Evolutionary conservation across 257 asterid genomes (phyloP), one percentile per base, ranked within the genome.

Genomic region (Orobanche coerulescens): DNA sequence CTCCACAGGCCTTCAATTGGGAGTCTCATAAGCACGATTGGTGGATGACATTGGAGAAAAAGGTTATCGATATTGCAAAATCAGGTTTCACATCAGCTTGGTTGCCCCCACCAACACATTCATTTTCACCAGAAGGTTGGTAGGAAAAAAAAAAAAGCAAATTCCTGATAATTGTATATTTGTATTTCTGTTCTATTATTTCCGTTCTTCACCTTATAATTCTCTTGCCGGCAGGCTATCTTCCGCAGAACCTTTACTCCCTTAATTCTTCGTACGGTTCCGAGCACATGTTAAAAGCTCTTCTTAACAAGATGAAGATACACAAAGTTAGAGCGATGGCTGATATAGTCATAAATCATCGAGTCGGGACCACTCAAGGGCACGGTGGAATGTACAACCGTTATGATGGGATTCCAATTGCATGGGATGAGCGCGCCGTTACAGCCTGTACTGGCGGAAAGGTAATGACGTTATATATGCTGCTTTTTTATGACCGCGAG

Each of bases 341-440:
- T 50, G 98, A 92, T 74, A 81, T 92, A 61, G 97, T 92, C 72
- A 84, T 92, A 78, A 92, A 92, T 61, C 97, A 92, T 79, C 90
- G 98, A 48, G 85, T 76, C 71, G 98, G 98, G 39, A 92, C 98
- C 65, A 79, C 91, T 6, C 59, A 74, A 74, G 96, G 98, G 73
- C 81, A 79, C 62, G 90, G 90, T 61, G 95, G 96, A 72, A 79
- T 62, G 86, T 92, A 84, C 76, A 92, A 92, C 73, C 96, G 97
- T 48, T 92, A 80, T 70, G 98, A 88, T 73, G 98, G 97, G 78
- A 86, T 92, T 60, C 90, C 94, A 46, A 16, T 84, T 42, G 26
- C 97, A 47, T 92, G 98, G 98, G 87, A 86, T 65, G 97, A 92
- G 75, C 85, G 5, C 54, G 98, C 98, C 56, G 94, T 92, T 59